phyloP scores from a whole-genome alignment of 2,329 filamentous ascomycete species.

The Fusarium graminum region DNA sequence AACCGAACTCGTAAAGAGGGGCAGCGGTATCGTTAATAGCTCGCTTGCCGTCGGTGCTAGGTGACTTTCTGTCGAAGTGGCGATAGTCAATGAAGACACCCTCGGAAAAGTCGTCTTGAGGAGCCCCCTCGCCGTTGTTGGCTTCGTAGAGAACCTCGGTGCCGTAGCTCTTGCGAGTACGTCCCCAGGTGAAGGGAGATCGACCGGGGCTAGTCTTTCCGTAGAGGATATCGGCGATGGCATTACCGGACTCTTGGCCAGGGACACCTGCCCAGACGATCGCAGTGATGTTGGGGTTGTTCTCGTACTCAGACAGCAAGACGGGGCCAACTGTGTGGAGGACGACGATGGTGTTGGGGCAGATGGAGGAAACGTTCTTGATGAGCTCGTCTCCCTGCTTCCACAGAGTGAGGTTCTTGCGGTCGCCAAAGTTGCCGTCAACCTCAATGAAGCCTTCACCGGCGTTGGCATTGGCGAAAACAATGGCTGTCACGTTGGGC shows the following conservation, averaged over 20 bases:
- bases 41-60: conserved; percentile 46
- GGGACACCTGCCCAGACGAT: conserved; percentile 86
- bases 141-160: conserved; percentile 74
- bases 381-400: conserved; percentile 83
- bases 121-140: conserved; percentile 74
- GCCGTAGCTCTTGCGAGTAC: conserved; percentile 75
- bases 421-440: conserved; percentile 87
- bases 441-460: conserved; percentile 90
- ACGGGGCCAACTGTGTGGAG: conserved; percentile 89
- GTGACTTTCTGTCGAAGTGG: conserved; percentile 73
- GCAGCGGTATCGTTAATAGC: conserved; percentile 54
- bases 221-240: conserved; percentile 85
- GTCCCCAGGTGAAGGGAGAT: conserved; percentile 84
- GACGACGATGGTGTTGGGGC: conserved; percentile 91
- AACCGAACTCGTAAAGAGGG: conserved; percentile 85
- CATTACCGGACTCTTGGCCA: conserved; percentile 85
- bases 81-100: conserved; percentile 81
- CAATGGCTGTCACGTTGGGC: conserved; percentile 77
- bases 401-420: conserved; percentile 94
- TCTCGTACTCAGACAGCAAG: conserved; percentile 78
- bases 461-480: conserved; percentile 89
- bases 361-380: conserved; percentile 80
- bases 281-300: conserved; percentile 83
- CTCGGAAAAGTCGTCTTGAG: conserved; percentile 81
- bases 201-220: conserved; percentile 84